Conservation (phyloP, 108 stramenopile genomes). For the Thalassiosira profunda region DNA sequence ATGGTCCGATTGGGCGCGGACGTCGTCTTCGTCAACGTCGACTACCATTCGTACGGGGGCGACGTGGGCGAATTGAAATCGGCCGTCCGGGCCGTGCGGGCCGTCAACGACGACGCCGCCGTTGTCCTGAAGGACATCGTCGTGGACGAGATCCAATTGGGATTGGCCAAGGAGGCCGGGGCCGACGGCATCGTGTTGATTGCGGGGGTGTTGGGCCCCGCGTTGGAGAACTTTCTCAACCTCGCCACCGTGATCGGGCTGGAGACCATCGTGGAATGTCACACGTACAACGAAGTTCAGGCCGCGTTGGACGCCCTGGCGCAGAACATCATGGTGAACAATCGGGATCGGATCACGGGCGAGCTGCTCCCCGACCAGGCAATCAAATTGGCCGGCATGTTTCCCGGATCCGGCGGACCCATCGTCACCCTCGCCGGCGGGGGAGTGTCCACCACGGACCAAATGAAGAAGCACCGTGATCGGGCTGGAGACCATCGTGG, state of each 20-base stretch:
- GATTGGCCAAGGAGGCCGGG: slow-evolving; percentile 89
- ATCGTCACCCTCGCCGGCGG: slow-evolving; percentile 86
- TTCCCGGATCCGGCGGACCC: slow-evolving; percentile 88
- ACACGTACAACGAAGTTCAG: slow-evolving; percentile 88
- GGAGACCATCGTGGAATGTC: slow-evolving; percentile 92
- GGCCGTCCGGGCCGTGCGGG: slow-evolving; percentile 74
- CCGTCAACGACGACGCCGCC: slow-evolving; percentile 69
- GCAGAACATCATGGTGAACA: slow-evolving; percentile 85
- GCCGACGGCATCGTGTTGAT: slow-evolving; percentile 87
- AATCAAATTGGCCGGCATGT: slow-evolving; percentile 82
- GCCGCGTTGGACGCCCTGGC: slow-evolving; percentile 81
- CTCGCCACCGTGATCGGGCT: slow-evolving; percentile 88
- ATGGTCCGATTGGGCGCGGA: slow-evolving; percentile 92
- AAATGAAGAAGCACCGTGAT: slow-evolving; percentile 92
- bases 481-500: slow-evolving; percentile 91
- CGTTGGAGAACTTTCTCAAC: slow-evolving; percentile 85
- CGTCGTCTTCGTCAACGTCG: slow-evolving; percentile 90
- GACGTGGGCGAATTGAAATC: slow-evolving; percentile 81
- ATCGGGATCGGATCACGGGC: slow-evolving; percentile 81
- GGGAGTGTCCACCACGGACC: slow-evolving; percentile 74
- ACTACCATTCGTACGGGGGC: slow-evolving; percentile 87
- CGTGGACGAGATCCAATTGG: slow-evolving; percentile 91
- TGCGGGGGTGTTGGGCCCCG: slow-evolving; percentile 83
- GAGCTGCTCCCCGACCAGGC: slow-evolving; percentile 78
- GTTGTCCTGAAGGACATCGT: slow-evolving; percentile 95